A percentile compares a stretch with the other conserved stretches of the same genome.
Conservation (phyloP, 768 basidiomycete species). For the Russula ochroleuca region DNA sequence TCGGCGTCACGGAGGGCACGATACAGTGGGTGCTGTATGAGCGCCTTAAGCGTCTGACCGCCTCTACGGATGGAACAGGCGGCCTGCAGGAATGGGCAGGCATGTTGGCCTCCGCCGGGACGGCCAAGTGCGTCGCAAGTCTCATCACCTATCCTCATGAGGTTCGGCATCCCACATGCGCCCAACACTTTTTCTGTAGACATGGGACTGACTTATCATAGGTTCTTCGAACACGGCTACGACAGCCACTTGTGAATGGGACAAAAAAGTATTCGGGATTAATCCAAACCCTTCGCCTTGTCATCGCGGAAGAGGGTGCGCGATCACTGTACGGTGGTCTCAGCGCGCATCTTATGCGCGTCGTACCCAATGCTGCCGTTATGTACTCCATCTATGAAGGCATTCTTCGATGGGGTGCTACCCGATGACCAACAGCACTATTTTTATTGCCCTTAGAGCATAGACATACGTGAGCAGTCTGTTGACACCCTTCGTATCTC, state of each 20-base stretch:
- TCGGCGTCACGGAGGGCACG: slow-evolving; percentile 93
- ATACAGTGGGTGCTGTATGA: slow-evolving; percentile 99
- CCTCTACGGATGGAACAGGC: slow-evolving; percentile 50
- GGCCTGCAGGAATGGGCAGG: slow-evolving; percentile 65
- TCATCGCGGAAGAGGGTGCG: slow-evolving; percentile 87
- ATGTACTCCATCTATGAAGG: slow-evolving; percentile 97
- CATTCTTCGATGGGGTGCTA: slow-evolving; percentile 54
- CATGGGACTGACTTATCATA: slow-evolving; percentile 31
- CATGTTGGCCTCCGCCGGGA: slow-evolving; percentile 86
- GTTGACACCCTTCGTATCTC: background rate
- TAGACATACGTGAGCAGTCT: slow-evolving; percentile 10
- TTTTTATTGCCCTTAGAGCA: slow-evolving; percentile 10
- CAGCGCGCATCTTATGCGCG: slow-evolving; percentile 91
- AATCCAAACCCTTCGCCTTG: slow-evolving; percentile 73
- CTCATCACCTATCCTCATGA: slow-evolving; percentile 98
- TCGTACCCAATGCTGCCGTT: slow-evolving; percentile 94
- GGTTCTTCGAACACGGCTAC: slow-evolving; percentile 88
- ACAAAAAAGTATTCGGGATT: slow-evolving; percentile 83
- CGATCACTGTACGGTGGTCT: slow-evolving; percentile 86
- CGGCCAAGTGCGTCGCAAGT: slow-evolving; percentile 90
- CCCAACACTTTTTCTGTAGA: background rate
- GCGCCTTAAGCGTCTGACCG: slow-evolving; percentile 70
- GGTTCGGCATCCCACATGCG: slow-evolving; percentile 44
- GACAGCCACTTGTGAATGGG: slow-evolving; percentile 80
- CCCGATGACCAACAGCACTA: slow-evolving; percentile 4